phyloP scores from a whole-genome alignment of 2,329 filamentous ascomycete genomes.

The Apiospora kogelbergensis region DNA sequence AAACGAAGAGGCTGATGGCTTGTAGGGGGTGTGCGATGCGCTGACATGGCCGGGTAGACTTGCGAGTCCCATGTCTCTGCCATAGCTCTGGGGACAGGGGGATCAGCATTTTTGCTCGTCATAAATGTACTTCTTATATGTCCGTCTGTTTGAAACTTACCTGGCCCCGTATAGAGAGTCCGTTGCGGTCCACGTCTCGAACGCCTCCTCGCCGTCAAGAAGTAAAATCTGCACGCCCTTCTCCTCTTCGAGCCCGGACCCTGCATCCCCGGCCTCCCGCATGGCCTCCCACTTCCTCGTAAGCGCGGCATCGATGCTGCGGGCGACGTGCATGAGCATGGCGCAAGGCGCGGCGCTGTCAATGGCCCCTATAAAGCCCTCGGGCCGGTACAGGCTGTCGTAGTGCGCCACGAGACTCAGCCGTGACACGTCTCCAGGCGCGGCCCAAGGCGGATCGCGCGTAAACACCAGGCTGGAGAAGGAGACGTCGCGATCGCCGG shows the following conservation, averaged over 20 bases:
- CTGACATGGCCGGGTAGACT: constrained; percentile 69
- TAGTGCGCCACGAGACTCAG: constrained; percentile 93
- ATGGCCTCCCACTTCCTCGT: constrained; percentile 80
- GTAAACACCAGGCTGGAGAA: constrained; percentile 87
- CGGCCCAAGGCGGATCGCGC: constrained; percentile 83
- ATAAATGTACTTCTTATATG: neutral
- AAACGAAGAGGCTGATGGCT: constrained; percentile 83
- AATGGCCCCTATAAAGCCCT: constrained; percentile 89
- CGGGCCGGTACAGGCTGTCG: constrained; percentile 77
- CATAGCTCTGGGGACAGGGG: constrained; percentile 51
- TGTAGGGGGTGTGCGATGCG: constrained; percentile 70
- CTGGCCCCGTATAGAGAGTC: constrained; percentile 90
- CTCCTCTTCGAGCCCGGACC: constrained; percentile 65
- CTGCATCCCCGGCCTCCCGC: constrained; percentile 55
- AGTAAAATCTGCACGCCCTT: constrained; percentile 87
- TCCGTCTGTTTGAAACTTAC: constrained; percentile 39
- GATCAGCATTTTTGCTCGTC: neutral
- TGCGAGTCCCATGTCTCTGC: constrained; percentile 78
- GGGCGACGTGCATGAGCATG: constrained; percentile 84
- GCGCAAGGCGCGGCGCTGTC: constrained; percentile 95
- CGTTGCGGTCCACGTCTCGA: constrained; percentile 71
- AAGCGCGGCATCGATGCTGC: constrained; percentile 76
- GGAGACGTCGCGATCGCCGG: constrained; percentile 68
- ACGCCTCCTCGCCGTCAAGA: constrained; percentile 93
- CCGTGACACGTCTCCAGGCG: constrained; percentile 70